phyloP scores from a whole-genome alignment of 352 stramenopile species.

The Pythium rhizo-oryzae region DNA sequence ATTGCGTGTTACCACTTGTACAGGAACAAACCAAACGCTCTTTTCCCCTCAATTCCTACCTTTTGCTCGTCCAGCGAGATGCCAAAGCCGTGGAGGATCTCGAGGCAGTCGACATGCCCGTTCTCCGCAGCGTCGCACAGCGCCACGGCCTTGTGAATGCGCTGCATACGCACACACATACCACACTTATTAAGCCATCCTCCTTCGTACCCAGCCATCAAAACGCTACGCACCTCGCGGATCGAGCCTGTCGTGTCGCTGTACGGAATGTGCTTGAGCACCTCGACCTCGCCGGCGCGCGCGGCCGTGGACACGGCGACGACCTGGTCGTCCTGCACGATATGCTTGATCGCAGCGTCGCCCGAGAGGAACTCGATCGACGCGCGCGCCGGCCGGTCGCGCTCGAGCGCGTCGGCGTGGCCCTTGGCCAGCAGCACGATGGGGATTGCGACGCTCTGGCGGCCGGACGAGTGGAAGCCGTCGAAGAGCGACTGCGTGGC shows the following conservation, averaged over 20 bases:
- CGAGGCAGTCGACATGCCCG: constrained; percentile 81
- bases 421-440: constrained; percentile 82
- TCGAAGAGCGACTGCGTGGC: constrained; percentile 82
- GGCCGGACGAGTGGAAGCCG: constrained; percentile 84
- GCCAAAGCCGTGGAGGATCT: constrained; percentile 78
- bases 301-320: constrained; percentile 74
- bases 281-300: constrained; percentile 68
- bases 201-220: neutral
- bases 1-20: neutral
- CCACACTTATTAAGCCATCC: neutral
- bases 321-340: constrained; percentile 74
- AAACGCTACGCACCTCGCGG: constrained; percentile 45
- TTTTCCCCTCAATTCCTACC: constrained; percentile 30
- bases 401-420: constrained; percentile 73
- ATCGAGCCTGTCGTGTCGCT: constrained; percentile 64
- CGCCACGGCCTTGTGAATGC: constrained; percentile 74
- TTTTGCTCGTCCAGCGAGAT: constrained; percentile 87
- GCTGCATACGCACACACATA: constrained; percentile 39
- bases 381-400: constrained; percentile 53
- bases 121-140: constrained; percentile 84
- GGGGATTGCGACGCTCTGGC: constrained; percentile 69
- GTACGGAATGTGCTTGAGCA: constrained; percentile 75
- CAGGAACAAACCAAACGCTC: neutral
- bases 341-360: constrained; percentile 65
- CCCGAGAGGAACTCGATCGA: constrained; percentile 73